Evolutionary conservation across 169 alveolate genomes (phyloP).

Genomic region (Perkinsus marinus): DNA sequence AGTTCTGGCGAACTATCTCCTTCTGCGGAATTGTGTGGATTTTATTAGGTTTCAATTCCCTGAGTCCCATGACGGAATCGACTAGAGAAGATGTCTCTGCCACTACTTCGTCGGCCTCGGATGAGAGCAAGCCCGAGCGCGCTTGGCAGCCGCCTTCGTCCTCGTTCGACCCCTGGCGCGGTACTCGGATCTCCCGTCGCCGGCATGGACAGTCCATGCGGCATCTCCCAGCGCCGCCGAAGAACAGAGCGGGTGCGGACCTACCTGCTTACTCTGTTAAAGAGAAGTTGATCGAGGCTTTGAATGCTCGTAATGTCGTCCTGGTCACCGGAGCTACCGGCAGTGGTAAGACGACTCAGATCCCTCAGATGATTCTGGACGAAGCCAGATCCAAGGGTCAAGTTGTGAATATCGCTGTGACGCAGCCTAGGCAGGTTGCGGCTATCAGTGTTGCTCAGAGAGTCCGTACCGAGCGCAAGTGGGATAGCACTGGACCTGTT

Average conservation of each 20-base stretch:
- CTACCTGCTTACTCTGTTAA: constrained; percentile 78
- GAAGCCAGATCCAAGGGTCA: neutral
- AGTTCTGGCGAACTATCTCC: too few relatives aligned
- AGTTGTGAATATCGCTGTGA: neutral
- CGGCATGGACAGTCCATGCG: neutral
- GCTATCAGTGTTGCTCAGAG: constrained; percentile 6
- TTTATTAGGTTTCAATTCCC: too few relatives aligned
- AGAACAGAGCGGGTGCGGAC: constrained; percentile 20
- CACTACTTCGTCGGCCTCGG: too few relatives aligned
- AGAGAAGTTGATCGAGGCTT: constrained; percentile 68
- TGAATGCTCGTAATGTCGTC: constrained; percentile 57
- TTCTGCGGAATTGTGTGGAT: too few relatives aligned
- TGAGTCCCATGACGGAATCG: too few relatives aligned
- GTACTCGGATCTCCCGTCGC: neutral
- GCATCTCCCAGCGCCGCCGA: neutral
- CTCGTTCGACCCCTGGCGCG: neutral
- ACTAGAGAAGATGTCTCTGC: too few relatives aligned
- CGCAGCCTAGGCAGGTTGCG: constrained; percentile 8
- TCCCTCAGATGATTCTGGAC: constrained; percentile 34
- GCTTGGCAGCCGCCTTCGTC: neutral
- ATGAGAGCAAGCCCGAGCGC: neutral
- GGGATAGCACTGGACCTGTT: neutral
- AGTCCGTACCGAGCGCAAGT: neutral
- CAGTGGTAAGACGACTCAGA: constrained; percentile 75
- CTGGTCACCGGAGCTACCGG: constrained; percentile 71